Percentiles rank a stretch among this genome's conserved stretches.
phyloP scores from a whole-genome alignment of 169 alveolate genomes.

The Cryptosporidium meleagridis region DNA sequence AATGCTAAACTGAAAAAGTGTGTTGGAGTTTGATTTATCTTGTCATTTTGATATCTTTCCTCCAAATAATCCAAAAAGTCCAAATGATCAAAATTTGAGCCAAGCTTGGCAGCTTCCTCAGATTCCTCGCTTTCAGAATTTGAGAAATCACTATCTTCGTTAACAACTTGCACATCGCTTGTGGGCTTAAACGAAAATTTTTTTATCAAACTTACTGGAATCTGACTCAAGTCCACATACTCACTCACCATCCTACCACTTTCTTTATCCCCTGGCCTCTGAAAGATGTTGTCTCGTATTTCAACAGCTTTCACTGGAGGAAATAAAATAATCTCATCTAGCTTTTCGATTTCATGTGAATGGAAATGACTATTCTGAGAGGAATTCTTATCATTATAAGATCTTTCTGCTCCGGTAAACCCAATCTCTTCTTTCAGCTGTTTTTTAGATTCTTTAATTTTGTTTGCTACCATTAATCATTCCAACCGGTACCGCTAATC shows the following conservation, averaged over 20 bases:
- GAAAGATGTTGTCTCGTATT: neutral
- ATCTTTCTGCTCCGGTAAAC: neutral
- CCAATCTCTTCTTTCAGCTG: neutral
- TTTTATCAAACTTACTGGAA: constrained; percentile 4
- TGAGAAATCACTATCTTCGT: neutral
- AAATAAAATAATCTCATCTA: constrained; percentile 3
- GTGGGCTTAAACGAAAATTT: constrained; percentile 1
- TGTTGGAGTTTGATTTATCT: constrained; percentile 32
- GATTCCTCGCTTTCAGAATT: constrained; percentile 19
- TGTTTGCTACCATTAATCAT: neutral
- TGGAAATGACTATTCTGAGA: neutral
- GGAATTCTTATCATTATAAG: neutral
- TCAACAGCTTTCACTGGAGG: neutral
- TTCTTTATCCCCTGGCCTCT: neutral
- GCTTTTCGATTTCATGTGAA: neutral
- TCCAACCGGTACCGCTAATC: neutral
- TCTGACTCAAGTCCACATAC: constrained; percentile 8
- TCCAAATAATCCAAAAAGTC: neutral
- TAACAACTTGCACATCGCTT: neutral
- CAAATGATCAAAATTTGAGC: neutral
- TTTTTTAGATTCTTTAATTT: neutral
- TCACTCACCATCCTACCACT: constrained; percentile 11
- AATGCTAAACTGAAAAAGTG: constrained; percentile 62
- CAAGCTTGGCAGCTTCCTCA: neutral
- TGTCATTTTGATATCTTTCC: neutral